A percentile compares a stretch with the other conserved stretches of the same genome.
Conservation (phyloP, 495 filamentous ascomycete species). For the Coniosporium apollinis region DNA sequence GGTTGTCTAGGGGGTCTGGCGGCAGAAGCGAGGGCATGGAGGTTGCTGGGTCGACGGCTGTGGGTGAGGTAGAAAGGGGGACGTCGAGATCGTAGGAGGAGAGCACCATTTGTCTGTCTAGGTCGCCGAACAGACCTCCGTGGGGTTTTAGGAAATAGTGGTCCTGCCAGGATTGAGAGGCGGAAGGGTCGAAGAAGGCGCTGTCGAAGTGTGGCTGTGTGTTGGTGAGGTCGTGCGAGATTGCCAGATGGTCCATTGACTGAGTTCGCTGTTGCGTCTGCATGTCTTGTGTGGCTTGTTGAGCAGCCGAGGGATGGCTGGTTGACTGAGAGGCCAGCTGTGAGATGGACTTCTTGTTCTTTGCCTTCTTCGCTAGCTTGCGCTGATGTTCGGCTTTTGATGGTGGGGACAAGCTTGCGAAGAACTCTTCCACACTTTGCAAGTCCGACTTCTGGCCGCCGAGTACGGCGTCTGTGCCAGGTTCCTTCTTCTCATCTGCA, state of each 20-base stretch:
- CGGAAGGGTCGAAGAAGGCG: slow-evolving; percentile 26
- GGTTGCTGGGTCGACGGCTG: slow-evolving; percentile 33
- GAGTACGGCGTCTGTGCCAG: slow-evolving; percentile 62
- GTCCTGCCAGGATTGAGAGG: slow-evolving; percentile 28
- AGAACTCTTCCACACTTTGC: slow-evolving; percentile 90
- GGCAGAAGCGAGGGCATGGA: neutral
- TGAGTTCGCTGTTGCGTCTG: slow-evolving; percentile 20
- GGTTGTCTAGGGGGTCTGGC: neutral
- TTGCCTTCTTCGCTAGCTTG: slow-evolving; percentile 22
- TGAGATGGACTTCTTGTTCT: neutral
- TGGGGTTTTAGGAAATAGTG: slow-evolving; percentile 1
- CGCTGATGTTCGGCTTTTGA: slow-evolving; percentile 31
- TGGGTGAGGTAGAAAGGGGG: too few species aligned
- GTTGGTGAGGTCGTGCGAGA: slow-evolving; percentile 6
- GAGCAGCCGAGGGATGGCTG: slow-evolving; percentile 3
- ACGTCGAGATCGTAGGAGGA: slow-evolving; percentile 61
- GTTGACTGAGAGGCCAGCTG: slow-evolving; percentile 1
- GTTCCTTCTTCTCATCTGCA: slow-evolving; percentile 44
- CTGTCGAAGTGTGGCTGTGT: slow-evolving; percentile 25
- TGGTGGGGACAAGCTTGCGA: slow-evolving; percentile 60
- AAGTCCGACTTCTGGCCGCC: slow-evolving; percentile 74
- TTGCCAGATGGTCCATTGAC: slow-evolving; percentile 4
- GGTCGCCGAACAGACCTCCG: slow-evolving; percentile 28
- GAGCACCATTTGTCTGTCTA: slow-evolving; percentile 65
- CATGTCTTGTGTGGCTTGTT: slow-evolving; percentile 9